Evolutionary conservation across 2,329 filamentous ascomycete species (phyloP).

Genomic region (Penicillium sp.): DNA sequence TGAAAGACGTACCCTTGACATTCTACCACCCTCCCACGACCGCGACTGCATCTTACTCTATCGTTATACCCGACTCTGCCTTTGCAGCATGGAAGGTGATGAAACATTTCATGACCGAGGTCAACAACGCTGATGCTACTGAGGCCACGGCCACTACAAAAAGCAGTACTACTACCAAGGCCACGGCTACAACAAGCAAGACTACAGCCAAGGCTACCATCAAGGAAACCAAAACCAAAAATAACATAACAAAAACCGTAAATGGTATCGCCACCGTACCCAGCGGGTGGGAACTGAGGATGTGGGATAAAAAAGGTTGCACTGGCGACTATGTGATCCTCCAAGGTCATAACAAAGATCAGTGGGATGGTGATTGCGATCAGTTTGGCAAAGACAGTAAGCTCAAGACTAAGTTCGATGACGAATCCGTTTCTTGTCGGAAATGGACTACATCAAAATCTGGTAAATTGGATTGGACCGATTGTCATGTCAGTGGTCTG

Average conservation of each 20-base stretch:
- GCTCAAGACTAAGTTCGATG: not conserved
- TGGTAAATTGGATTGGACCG: not conserved
- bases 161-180: not conserved
- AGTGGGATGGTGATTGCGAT: not conserved
- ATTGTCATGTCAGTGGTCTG: not conserved
- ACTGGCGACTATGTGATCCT: not conserved
- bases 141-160: not conserved
- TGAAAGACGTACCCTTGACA: not conserved
- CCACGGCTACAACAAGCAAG: too few relatives aligned
- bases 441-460: not conserved
- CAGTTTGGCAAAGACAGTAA: not conserved
- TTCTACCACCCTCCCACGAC: not conserved
- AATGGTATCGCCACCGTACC: not conserved
- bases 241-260: not conserved
- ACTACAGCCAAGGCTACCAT: not conserved
- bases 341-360: constrained; percentile 1
- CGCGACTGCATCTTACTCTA: too few relatives aligned
- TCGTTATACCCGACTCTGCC: too few relatives aligned
- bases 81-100: too few relatives aligned
- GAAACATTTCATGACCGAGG: too few relatives aligned
- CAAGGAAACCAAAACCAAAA: not conserved
- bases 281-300: not conserved
- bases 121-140: too few relatives aligned
- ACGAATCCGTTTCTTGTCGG: not conserved
- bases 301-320: not conserved